phyloP scores from a whole-genome alignment of 352 stramenopile genomes.

The Globisporangium spiculum region DNA sequence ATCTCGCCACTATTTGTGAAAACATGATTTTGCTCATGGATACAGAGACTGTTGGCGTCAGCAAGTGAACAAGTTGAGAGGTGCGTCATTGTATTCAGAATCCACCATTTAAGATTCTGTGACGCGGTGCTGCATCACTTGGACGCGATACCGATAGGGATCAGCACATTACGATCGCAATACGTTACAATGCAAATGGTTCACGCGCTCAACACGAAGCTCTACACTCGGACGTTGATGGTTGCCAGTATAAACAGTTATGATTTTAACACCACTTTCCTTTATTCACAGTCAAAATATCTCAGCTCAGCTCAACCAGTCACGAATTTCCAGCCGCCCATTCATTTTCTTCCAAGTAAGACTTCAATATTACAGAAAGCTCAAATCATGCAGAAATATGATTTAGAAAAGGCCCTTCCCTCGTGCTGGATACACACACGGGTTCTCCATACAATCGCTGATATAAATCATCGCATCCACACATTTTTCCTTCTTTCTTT shows the following conservation, averaged over 20 bases:
- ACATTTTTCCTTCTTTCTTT: neutral
- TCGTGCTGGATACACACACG: neutral
- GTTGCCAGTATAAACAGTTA: no score
- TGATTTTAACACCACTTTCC: no score
- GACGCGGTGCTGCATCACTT: no score
- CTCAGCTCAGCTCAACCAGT: no score
- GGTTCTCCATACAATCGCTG: neutral
- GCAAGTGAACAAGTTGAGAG: no score
- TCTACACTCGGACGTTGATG: no score
- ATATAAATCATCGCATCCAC: neutral
- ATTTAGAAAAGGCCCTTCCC: neutral
- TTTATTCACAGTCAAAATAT: no score
- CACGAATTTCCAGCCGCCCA: neutral
- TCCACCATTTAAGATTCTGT: neutral
- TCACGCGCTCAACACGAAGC: no score
- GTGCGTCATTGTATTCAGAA: neutral
- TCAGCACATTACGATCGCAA: no score
- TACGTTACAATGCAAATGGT: no score
- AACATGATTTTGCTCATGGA: neutral
- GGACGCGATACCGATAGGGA: no score
- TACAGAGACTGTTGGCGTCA: neutral
- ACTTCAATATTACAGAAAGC: neutral
- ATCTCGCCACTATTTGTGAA: neutral
- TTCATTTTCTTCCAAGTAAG: neutral
- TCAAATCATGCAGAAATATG: neutral